phyloP scores from a whole-genome alignment of 2,329 filamentous ascomycete genomes.

The Tolypocladium nubicola region DNA sequence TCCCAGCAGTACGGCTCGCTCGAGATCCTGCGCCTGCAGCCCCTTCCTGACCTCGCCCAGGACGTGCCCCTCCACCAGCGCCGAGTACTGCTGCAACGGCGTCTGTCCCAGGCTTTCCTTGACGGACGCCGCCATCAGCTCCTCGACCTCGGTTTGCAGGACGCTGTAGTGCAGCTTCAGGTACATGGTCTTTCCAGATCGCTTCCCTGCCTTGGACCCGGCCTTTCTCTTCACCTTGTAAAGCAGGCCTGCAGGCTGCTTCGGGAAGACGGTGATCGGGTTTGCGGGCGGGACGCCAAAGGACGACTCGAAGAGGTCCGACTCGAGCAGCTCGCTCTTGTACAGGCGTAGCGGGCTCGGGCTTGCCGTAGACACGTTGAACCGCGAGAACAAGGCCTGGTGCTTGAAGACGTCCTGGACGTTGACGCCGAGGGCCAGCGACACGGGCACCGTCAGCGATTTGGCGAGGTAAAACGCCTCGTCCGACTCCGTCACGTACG shows the following conservation, averaged over 20 bases:
- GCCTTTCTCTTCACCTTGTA: slow-evolving; percentile 63
- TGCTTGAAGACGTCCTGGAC: slow-evolving; percentile 95
- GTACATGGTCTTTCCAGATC: slow-evolving; percentile 39
- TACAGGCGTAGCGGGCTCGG: slow-evolving; percentile 64
- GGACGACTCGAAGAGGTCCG: slow-evolving; percentile 56
- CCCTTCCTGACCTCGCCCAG: slow-evolving; percentile 30
- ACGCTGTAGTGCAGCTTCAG: slow-evolving; percentile 68
- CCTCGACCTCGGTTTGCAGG: slow-evolving; percentile 61
- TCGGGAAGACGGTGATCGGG: slow-evolving; percentile 59
- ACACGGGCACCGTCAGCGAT: slow-evolving; percentile 56
- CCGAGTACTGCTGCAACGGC: slow-evolving; percentile 33
- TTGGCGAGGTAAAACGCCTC: slow-evolving; percentile 26
- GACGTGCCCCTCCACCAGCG: slow-evolving; percentile 33
- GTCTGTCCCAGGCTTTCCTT: slow-evolving; percentile 25
- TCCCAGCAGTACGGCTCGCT: slow-evolving; percentile 43
- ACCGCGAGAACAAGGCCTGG: slow-evolving; percentile 70
- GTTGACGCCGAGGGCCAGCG: slow-evolving; percentile 82
- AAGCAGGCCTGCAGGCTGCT: slow-evolving; percentile 69
- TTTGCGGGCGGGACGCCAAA: slow-evolving; percentile 44
- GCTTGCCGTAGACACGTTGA: slow-evolving; percentile 78
- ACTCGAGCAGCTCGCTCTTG: slow-evolving; percentile 58
- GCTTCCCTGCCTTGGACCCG: slow-evolving; percentile 19
- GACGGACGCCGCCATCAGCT: slow-evolving; percentile 34
- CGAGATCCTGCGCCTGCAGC: slow-evolving; percentile 40
- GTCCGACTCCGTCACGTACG: slow-evolving; percentile 58